A percentile compares a stretch with the other conserved stretches of the same genome.
These are phyloP conservation scores for Linum lewisii DNA, from an alignment of 345 rosid species.

Conservation along the genomic window DNA sequence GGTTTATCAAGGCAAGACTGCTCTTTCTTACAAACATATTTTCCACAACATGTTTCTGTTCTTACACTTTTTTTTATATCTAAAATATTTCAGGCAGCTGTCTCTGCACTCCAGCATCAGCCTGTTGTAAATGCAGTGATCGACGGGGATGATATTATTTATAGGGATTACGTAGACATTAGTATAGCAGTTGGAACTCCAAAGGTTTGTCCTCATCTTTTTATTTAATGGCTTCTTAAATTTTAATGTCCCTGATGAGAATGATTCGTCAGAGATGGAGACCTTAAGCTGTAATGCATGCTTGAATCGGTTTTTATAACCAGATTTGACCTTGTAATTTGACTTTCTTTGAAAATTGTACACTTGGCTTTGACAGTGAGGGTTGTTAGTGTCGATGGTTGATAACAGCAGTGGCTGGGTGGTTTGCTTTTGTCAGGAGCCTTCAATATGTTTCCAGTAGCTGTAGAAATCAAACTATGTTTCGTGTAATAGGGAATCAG, in stretches of 20 bases:
- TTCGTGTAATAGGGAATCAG: no score
- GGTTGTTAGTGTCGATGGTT: no score
- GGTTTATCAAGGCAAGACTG: slow-evolving; percentile 64
- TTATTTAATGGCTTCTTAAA: neutral
- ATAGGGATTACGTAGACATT: slow-evolving; percentile 88
- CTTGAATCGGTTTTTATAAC: no score
- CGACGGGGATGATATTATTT: slow-evolving; percentile 95
- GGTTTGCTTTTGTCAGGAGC: neutral
- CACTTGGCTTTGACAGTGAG: no score
- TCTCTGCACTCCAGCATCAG: slow-evolving; percentile 89
- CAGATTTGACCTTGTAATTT: no score
- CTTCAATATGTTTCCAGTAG: no score
- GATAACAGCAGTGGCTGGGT: no score
- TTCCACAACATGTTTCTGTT: neutral
- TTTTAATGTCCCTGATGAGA: no score
- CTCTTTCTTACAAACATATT: neutral
- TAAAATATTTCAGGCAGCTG: slow-evolving; percentile 59
- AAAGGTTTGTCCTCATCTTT: slow-evolving; percentile 39
- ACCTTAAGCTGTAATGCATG: no score
- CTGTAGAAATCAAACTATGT: no score
- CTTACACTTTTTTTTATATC: slow-evolving; percentile 5
- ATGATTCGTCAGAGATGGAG: no score
- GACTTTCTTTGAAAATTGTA: no score
- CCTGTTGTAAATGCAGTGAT: slow-evolving; percentile 97
- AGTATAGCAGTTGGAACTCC: slow-evolving; percentile 92